Percentiles rank a stretch among this genome's conserved stretches.
Conservation (phyloP, 2,329 filamentous ascomycete genomes). For the Tympanopsis confertula region DNA sequence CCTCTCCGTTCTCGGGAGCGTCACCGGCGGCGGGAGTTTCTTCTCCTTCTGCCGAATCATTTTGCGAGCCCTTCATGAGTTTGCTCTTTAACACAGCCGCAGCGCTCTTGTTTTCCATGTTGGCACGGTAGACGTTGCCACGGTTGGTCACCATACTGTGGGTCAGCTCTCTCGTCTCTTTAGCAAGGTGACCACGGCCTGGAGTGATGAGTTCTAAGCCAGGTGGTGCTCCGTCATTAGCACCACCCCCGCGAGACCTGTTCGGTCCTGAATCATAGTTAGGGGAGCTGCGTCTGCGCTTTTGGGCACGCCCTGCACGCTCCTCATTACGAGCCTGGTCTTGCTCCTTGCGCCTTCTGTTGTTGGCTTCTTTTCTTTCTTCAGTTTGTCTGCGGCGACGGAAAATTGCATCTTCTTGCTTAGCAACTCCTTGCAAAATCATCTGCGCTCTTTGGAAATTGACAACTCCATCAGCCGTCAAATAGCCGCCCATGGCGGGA, state of each 20-base stretch:
- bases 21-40: constrained; percentile 4
- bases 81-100: constrained; percentile 78
- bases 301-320: too few relatives aligned
- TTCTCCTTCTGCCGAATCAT: constrained; percentile 14
- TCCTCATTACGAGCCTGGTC: constrained; percentile 1
- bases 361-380: constrained; percentile 68
- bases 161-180: constrained; percentile 38
- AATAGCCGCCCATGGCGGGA: constrained; percentile 82
- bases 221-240: too few relatives aligned
- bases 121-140: constrained; percentile 74
- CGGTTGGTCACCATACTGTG: constrained; percentile 65
- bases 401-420: constrained; percentile 90
- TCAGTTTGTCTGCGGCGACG: constrained; percentile 75
- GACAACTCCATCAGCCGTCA: constrained; percentile 89
- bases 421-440: constrained; percentile 78
- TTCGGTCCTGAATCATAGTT: too few relatives aligned
- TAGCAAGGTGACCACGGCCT: constrained; percentile 30
- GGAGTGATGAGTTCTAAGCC: constrained; percentile 4
- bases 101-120: constrained; percentile 84
- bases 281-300: too few relatives aligned
- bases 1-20: constrained; percentile 2
- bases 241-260: too few relatives aligned
- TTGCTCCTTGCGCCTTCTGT: constrained; percentile 68
- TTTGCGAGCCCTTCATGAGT: constrained; percentile 69
- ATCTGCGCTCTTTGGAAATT: constrained; percentile 76